Percentiles rank a stretch among this genome's conserved stretches.
phyloP scores from a whole-genome alignment of 345 rosid genomes.

The Brassica incana region DNA sequence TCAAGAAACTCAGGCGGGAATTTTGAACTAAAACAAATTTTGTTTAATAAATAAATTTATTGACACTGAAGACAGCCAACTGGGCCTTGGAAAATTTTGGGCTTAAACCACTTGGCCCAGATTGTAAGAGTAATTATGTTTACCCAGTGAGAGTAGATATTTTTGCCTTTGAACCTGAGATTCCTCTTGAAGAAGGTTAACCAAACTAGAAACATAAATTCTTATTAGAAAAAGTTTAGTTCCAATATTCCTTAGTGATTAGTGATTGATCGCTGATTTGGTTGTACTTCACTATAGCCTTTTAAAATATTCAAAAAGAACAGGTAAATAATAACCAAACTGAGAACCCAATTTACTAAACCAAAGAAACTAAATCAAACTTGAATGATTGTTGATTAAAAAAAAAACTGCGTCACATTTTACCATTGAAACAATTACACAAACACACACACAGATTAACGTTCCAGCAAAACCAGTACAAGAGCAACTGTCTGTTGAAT shows the following conservation, averaged over 20 bases:
- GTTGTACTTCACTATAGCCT: neutral
- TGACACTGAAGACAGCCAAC: neutral
- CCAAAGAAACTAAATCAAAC: neutral
- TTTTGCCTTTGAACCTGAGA: slow-evolving; percentile 15
- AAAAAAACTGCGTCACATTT: slow-evolving; percentile 1
- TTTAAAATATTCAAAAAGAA: neutral
- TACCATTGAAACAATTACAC: neutral
- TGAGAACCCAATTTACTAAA: neutral
- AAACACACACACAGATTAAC: slow-evolving; percentile 9
- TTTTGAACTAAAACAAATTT: neutral
- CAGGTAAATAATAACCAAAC: neutral
- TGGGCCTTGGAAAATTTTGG: neutral
- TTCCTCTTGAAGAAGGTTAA: neutral
- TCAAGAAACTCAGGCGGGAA: slow-evolving; percentile 13
- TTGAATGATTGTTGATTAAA: slow-evolving; percentile 8
- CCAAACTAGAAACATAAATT: neutral
- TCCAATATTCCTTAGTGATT: neutral
- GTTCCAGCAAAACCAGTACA: slow-evolving; percentile 23
- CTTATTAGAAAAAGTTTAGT: neutral
- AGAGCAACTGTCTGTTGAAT: slow-evolving; percentile 21
- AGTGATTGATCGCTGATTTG: neutral
- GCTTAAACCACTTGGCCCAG: neutral
- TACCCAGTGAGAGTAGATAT: slow-evolving; percentile 29
- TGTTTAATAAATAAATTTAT: neutral
- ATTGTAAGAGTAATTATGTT: neutral